These are phyloP conservation scores for Boletus huronensis DNA, from an alignment of 768 basidiomycete genomes.

Conservation along the genomic window DNA sequence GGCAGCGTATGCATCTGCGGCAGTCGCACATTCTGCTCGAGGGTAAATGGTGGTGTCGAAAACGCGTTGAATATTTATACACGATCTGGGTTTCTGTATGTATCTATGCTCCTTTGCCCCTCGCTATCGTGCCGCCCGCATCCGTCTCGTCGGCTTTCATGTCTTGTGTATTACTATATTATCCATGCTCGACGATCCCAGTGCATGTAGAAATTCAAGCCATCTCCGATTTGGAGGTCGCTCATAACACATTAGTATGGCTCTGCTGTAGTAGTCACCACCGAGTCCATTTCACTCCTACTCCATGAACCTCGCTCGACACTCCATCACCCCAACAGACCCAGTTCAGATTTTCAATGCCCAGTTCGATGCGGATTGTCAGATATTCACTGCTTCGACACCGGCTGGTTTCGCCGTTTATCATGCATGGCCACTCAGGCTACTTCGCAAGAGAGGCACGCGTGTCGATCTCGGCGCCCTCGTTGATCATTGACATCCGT, in stretches of 20 bases:
- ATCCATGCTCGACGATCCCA: conserved; percentile 1
- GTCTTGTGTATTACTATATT: conserved; percentile 24
- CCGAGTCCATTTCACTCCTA: conserved; percentile 11
- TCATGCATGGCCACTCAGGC: conserved; percentile 66
- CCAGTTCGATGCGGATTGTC: conserved; percentile 74
- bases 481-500: conserved; percentile 16
- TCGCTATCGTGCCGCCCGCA: conserved; percentile 16
- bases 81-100: conserved; percentile 12
- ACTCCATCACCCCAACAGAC: conserved; percentile 72
- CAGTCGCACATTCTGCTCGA: conserved; percentile 31
- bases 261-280: conserved; percentile 10
- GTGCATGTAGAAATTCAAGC: conserved; percentile 7
- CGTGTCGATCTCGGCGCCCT: background rate
- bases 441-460: conserved; percentile 80
- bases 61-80: conserved; percentile 22
- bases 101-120: conserved; percentile 24
- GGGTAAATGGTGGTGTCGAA: conserved; percentile 14
- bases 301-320: conserved; percentile 83
- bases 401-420: conserved; percentile 84
- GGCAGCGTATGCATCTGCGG: conserved; percentile 23
- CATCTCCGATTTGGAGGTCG: conserved; percentile 3
- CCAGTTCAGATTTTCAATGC: conserved; percentile 76
- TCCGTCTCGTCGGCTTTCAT: conserved; percentile 12
- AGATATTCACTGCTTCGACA: conserved; percentile 77
- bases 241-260: conserved; percentile 21